These are phyloP conservation scores for Schwanniomyces yamadae DNA, from an alignment of 805 yeast species.

Conservation along the genomic window DNA sequence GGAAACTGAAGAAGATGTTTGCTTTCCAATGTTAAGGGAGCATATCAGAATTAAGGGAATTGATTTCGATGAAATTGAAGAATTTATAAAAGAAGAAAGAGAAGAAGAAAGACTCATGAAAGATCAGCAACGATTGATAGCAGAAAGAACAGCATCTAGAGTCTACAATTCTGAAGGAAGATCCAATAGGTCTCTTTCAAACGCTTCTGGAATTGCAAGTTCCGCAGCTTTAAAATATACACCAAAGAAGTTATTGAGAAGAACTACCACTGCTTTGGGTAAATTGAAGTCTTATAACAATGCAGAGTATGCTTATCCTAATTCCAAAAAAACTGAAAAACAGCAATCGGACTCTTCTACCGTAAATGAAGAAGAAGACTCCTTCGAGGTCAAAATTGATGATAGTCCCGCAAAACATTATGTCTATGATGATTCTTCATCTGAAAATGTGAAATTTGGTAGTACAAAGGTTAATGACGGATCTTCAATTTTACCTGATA, in stretches of 20 bases:
- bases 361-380: conserved; percentile 18
- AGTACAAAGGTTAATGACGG: conserved; percentile 33
- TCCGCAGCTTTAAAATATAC: conserved; percentile 63
- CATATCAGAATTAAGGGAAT: conserved; percentile 65
- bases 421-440: conserved; percentile 17
- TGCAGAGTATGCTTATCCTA: conserved; percentile 1
- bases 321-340: conserved; percentile 8
- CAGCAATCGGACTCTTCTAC: conserved; percentile 22
- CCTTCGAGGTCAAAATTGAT: conserved; percentile 8
- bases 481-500: conserved; percentile 51
- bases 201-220: conserved; percentile 31
- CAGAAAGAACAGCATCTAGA: conserved; percentile 19
- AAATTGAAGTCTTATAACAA: conserved; percentile 7
- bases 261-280: conserved; percentile 5
- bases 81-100: conserved; percentile 64
- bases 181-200: conserved; percentile 8
- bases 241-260: conserved; percentile 43
- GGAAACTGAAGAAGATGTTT: conserved; percentile 96
- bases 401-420: too few species aligned
- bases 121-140: conserved; percentile 24
- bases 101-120: conserved; percentile 37
- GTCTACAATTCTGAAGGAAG: conserved; percentile 12
- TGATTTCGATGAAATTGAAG: conserved; percentile 88
- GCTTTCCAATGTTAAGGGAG: conserved; percentile 86
- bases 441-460: conserved; percentile 42